phyloP scores from a whole-genome alignment of 2,329 filamentous ascomycete genomes.

The Arachnopeziza araneosa region DNA sequence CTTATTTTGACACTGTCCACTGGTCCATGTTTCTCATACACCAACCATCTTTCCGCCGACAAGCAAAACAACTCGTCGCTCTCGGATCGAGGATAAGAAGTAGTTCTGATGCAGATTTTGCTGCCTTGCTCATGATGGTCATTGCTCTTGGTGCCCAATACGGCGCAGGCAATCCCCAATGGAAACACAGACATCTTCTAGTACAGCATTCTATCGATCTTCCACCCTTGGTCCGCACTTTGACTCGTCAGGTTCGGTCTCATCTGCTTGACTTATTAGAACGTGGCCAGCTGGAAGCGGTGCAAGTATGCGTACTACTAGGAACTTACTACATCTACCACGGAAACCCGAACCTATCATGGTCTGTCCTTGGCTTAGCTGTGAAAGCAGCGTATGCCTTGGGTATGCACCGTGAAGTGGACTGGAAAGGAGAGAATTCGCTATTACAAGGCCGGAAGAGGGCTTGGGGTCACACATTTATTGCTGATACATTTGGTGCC shows the following conservation, averaged over 20 bases:
- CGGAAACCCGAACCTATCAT: conserved; percentile 26
- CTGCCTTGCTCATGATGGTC: background rate
- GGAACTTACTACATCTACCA: conserved; percentile 39
- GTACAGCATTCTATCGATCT: background rate
- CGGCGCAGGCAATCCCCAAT: background rate
- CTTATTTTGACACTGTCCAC: background rate
- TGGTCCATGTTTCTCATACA: conserved; percentile 1
- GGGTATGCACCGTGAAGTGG: background rate
- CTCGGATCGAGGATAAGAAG: background rate
- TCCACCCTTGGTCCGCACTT: background rate
- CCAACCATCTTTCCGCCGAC: background rate
- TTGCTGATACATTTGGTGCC: background rate
- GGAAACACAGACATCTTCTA: background rate
- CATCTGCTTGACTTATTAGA: conserved; percentile 34
- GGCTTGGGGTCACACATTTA: background rate
- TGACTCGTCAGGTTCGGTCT: conserved; percentile 12
- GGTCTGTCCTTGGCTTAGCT: background rate
- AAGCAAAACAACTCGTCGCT: background rate
- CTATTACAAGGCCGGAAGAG: background rate
- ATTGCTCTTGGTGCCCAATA: conserved; percentile 1
- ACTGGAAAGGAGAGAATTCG: background rate
- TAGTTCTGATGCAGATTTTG: background rate
- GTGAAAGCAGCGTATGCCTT: conserved; percentile 1
- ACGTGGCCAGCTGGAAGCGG: conserved; percentile 32
- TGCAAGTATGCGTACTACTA: conserved; percentile 36